Conservation (phyloP, 208 protist genomes). For the Angomonas deanei region DNA sequence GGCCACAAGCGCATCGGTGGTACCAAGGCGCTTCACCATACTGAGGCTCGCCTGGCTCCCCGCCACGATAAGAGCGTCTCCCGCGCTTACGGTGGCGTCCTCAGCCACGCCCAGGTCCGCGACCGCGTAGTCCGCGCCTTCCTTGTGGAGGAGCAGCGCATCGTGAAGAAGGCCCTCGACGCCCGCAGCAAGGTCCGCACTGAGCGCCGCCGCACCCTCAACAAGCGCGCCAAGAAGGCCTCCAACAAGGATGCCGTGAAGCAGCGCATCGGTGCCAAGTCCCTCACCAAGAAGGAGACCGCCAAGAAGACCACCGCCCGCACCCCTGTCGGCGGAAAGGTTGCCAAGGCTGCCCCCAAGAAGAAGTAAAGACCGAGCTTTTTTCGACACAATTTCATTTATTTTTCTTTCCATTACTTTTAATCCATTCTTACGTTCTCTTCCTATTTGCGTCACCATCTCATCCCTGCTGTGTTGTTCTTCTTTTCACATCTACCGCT, state of each 20-base stretch:
- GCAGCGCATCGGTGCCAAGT: conserved; percentile 24
- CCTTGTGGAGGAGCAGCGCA: conserved; percentile 99
- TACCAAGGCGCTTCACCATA: conserved; percentile 90
- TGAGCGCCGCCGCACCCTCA: conserved; percentile 55
- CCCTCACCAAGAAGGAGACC: conserved; percentile 40
- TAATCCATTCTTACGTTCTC: background rate
- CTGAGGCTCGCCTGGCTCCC: conserved; percentile 69
- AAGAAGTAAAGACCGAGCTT: conserved; percentile 4
- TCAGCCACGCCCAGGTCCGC: conserved; percentile 93
- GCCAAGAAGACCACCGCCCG: conserved; percentile 28
- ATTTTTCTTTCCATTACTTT: conserved; percentile 14
- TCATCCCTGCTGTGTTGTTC: background rate
- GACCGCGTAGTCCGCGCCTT: conserved; percentile 97
- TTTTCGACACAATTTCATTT: conserved; percentile 7
- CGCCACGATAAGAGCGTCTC: conserved; percentile 94
- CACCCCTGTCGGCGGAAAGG: conserved; percentile 64
- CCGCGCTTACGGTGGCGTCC: conserved; percentile 96
- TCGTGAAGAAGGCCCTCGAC: conserved; percentile 92
- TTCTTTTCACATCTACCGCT: too few species aligned
- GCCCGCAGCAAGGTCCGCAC: conserved; percentile 65
- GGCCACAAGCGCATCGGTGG: conserved; percentile 89
- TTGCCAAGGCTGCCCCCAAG: conserved; percentile 29
- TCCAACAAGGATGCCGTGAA: conserved; percentile 33
- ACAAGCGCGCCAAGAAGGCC: conserved; percentile 66
- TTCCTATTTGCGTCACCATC: background rate